Conservation (phyloP, 2,329 filamentous ascomycete genomes). For the Neofusicoccum umdonicola region DNA sequence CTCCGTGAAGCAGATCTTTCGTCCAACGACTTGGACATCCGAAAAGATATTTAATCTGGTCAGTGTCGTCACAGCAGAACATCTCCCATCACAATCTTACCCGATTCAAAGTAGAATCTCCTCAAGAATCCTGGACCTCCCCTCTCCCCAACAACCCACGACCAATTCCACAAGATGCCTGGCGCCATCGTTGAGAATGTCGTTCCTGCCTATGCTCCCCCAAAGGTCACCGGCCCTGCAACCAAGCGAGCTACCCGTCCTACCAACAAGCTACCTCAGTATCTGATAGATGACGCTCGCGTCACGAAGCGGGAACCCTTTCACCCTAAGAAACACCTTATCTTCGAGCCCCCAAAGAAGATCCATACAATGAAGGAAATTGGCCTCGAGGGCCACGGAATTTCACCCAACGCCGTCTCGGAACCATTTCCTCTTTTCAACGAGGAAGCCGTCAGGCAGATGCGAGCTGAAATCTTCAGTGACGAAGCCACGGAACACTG, state of each 20-base stretch:
- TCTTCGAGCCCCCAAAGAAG: constrained; percentile 6
- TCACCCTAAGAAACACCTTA: constrained; percentile 16
- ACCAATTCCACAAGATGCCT: background rate
- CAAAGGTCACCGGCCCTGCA: background rate
- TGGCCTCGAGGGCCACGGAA: background rate
- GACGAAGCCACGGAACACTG: constrained; percentile 19
- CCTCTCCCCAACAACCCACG: background rate
- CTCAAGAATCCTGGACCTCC: background rate
- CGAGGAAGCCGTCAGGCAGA: constrained; percentile 17
- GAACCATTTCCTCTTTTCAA: constrained; percentile 22
- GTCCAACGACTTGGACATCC: too few species aligned
- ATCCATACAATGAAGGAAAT: constrained; percentile 18
- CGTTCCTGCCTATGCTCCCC: background rate
- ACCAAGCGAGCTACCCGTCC: background rate
- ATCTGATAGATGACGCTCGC: background rate
- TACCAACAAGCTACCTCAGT: background rate
- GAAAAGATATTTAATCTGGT: background rate
- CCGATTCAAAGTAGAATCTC: too few species aligned
- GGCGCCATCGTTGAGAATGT: background rate
- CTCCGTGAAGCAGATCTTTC: background rate
- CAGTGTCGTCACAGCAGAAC: background rate
- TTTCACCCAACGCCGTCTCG: constrained; percentile 14
- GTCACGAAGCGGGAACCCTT: background rate
- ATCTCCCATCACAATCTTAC: background rate
- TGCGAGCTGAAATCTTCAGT: constrained; percentile 20